Evolutionary conservation across 2,329 filamentous ascomycete species (phyloP).

Genomic region (Colletotrichum sidae): DNA sequence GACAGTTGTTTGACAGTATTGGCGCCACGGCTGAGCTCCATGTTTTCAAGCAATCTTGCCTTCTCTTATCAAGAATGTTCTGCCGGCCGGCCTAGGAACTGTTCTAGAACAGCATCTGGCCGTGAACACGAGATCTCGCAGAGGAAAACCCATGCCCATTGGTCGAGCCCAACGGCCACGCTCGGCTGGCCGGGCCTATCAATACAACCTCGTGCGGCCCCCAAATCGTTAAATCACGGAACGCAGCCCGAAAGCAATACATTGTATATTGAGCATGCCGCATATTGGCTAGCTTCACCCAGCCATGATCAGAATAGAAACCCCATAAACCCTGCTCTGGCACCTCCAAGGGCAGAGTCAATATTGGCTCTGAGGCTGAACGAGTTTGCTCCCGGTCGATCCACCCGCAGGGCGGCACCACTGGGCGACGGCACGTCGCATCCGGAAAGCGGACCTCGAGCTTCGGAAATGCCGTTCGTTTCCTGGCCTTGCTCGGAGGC

Average conservation of each 20-base stretch:
- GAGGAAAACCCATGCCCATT: neutral
- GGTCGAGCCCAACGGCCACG: neutral
- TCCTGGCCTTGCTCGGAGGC: neutral
- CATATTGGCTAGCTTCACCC: no score
- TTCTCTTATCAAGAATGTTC: neutral
- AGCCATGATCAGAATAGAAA: conserved; percentile 7
- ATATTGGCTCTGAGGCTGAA: conserved; percentile 17
- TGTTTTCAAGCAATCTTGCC: neutral
- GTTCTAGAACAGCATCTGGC: neutral
- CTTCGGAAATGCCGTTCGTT: conserved; percentile 21
- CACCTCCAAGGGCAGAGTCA: no score
- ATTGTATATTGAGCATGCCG: no score
- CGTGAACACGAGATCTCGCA: conserved; percentile 12
- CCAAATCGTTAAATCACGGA: conserved; percentile 9
- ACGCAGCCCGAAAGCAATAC: neutral
- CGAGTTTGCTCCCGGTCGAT: conserved; percentile 1
- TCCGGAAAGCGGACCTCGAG: conserved; percentile 5
- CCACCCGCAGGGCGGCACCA: conserved; percentile 13
- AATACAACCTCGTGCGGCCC: conserved; percentile 18
- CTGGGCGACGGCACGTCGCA: neutral
- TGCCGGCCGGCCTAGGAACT: neutral
- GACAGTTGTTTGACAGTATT: conserved; percentile 12
- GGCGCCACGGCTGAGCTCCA: conserved; percentile 19
- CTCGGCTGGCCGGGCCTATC: neutral
- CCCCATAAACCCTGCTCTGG: neutral